These are phyloP conservation scores for Aspergillus latus DNA, from an alignment of 2,329 filamentous ascomycete species.

Conservation along the genomic window DNA sequence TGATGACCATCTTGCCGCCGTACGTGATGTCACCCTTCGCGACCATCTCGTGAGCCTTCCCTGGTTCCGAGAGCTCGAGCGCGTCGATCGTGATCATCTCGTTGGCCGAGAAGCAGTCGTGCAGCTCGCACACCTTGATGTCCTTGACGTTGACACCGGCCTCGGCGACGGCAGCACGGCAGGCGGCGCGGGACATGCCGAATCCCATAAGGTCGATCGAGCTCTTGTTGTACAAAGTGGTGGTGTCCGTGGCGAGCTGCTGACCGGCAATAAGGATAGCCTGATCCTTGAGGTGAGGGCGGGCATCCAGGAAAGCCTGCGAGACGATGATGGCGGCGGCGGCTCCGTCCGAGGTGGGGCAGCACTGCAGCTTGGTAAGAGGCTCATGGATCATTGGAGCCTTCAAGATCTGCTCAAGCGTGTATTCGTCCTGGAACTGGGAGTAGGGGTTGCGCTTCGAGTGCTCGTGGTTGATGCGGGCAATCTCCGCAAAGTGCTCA, in stretches of 20 bases:
- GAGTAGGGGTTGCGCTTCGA: conserved; percentile 92
- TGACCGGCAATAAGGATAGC: conserved; percentile 91
- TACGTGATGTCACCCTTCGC: conserved; percentile 87
- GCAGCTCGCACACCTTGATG: conserved; percentile 82
- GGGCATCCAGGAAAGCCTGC: conserved; percentile 79
- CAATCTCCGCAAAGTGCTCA: conserved; percentile 93
- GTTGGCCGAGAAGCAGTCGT: conserved; percentile 96
- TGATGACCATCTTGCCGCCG: conserved; percentile 77
- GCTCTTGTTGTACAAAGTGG: conserved; percentile 73
- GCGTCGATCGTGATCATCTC: conserved; percentile 90
- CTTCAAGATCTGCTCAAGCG: conserved; percentile 74
- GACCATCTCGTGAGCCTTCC: conserved; percentile 90
- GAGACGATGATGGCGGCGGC: conserved; percentile 88
- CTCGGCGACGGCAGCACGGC: conserved; percentile 68
- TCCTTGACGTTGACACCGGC: conserved; percentile 64
- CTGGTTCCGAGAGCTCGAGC: conserved; percentile 72
- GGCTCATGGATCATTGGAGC: conserved; percentile 78
- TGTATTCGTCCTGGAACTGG: conserved; percentile 94
- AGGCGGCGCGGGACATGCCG: conserved; percentile 76
- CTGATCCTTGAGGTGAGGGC: conserved; percentile 76
- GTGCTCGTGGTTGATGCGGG: conserved; percentile 88
- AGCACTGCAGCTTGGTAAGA: conserved; percentile 97
- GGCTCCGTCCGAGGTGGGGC: conserved; percentile 89
- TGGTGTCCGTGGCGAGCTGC: conserved; percentile 76
- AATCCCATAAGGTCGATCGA: conserved; percentile 88